Percentiles rank a stretch among this genome's conserved stretches.
phyloP scores from a whole-genome alignment of 1,284 basidiomycete species.

The Ustilago lituana region DNA sequence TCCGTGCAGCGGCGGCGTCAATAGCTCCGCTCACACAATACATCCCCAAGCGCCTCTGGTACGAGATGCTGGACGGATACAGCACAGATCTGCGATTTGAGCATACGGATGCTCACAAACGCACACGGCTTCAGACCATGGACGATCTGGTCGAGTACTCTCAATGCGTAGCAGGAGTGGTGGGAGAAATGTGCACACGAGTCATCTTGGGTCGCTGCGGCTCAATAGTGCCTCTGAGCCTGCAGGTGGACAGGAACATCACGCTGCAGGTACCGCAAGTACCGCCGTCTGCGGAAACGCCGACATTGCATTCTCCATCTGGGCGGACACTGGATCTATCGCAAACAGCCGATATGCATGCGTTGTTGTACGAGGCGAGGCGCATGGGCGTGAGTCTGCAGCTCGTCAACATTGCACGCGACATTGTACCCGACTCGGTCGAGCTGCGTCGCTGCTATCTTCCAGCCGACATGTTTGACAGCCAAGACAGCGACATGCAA shows the following conservation, averaged over 20 bases:
- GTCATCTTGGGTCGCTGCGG: conserved; percentile 55
- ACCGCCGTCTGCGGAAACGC: neutral
- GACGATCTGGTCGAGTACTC: conserved; percentile 57
- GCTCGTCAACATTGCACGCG: conserved; percentile 61
- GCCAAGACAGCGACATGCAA: conserved; percentile 21
- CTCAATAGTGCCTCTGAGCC: conserved; percentile 18
- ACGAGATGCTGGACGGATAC: conserved; percentile 59
- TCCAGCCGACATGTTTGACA: conserved; percentile 32
- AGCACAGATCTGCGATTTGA: conserved; percentile 45
- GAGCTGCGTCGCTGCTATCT: conserved; percentile 56
- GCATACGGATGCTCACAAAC: conserved; percentile 8
- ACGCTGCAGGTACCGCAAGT: neutral
- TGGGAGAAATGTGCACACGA: conserved; percentile 61
- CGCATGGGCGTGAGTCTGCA: conserved; percentile 62
- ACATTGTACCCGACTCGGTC: conserved; percentile 52
- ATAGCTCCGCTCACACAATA: conserved; percentile 48
- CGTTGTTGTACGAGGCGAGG: conserved; percentile 50
- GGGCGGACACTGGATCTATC: conserved; percentile 8
- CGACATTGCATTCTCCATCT: neutral
- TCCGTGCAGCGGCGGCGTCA: conserved; percentile 46
- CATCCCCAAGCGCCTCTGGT: conserved; percentile 52
- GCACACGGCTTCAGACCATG: conserved; percentile 26
- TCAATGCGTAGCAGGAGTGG: conserved; percentile 58
- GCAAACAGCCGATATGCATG: conserved; percentile 13
- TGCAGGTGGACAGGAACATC: conserved; percentile 37